phyloP scores from a whole-genome alignment of 163 green algal species.

The Volvox carteri region DNA sequence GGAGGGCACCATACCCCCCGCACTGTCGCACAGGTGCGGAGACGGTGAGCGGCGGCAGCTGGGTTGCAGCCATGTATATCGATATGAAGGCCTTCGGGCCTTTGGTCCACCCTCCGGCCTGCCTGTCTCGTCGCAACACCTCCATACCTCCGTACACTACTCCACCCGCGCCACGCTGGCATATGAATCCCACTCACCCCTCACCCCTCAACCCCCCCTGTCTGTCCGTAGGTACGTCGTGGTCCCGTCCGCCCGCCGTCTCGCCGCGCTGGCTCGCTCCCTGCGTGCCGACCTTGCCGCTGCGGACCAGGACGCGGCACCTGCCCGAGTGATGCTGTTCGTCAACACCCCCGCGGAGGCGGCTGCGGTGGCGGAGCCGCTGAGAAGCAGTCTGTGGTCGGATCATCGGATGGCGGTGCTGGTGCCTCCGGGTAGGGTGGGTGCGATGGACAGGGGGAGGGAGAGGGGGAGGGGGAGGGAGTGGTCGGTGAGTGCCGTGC shows the following conservation, averaged over 20 bases:
- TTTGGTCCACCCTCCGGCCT: too few relatives aligned
- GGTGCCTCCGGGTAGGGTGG: constrained; percentile 79
- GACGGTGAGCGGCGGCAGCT: too few relatives aligned
- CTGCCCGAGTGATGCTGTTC: constrained; percentile 80
- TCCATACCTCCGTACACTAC: too few relatives aligned
- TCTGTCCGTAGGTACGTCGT: constrained; percentile 59
- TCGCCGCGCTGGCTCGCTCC: constrained; percentile 73
- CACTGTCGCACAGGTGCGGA: constrained; percentile 72
- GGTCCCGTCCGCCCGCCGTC: constrained; percentile 43
- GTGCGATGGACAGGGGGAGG: constrained; percentile 21
- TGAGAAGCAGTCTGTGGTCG: constrained; percentile 84
- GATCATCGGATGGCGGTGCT: constrained; percentile 86
- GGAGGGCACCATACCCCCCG: constrained; percentile 64
- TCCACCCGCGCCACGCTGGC: too few relatives aligned
- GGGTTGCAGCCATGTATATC: too few relatives aligned
- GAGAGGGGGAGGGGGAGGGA: constrained; percentile 1
- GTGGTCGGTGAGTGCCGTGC: too few relatives aligned
- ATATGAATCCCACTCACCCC: too few relatives aligned
- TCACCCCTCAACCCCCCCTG: neutral
- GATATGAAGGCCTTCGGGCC: too few relatives aligned
- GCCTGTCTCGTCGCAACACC: too few relatives aligned
- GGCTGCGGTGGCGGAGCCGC: constrained; percentile 74
- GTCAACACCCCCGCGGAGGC: constrained; percentile 64
- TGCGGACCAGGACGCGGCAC: constrained; percentile 25
- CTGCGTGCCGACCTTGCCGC: constrained; percentile 75